Evolutionary conservation across 2,329 filamentous ascomycete species (phyloP).

Genomic region (Nothopassalora personata): DNA sequence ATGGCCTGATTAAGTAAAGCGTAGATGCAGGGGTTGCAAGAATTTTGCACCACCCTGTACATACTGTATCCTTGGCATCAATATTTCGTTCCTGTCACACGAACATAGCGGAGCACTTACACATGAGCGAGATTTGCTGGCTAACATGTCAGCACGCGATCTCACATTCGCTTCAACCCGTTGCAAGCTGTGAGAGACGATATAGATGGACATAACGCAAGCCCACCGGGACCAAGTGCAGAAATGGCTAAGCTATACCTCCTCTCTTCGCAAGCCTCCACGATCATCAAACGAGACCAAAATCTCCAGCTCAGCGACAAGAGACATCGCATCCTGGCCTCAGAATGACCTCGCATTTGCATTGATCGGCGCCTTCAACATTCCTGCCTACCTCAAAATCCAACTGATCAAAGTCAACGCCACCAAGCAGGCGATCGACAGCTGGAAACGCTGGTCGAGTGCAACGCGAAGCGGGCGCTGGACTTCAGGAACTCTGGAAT

Average conservation of each 20-base stretch:
- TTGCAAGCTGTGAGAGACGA: neutral
- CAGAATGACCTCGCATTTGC: neutral
- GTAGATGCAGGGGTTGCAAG: too few relatives aligned
- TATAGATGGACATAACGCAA: neutral
- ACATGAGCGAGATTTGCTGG: too few relatives aligned
- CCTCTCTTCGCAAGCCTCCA: neutral
- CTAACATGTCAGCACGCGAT: too few relatives aligned
- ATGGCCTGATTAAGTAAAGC: too few relatives aligned
- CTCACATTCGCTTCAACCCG: neutral
- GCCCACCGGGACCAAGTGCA: neutral
- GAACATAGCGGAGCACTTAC: neutral
- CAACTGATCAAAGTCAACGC: neutral
- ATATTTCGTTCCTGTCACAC: neutral
- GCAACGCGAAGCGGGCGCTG: neutral
- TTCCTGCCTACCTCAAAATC: conserved; percentile 3
- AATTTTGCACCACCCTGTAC: too few relatives aligned
- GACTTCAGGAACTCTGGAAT: neutral
- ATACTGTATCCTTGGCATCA: neutral
- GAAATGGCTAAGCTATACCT: neutral
- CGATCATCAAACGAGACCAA: neutral
- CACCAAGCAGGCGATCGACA: neutral
- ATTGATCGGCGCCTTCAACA: conserved; percentile 6
- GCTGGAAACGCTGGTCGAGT: neutral
- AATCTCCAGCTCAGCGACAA: neutral
- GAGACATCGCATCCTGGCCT: neutral